Evolutionary conservation across 2,329 filamentous ascomycete genomes (phyloP), one percentile per base, ranked within the genome.

Genomic region (Arthrobotrys entomopaga): DNA sequence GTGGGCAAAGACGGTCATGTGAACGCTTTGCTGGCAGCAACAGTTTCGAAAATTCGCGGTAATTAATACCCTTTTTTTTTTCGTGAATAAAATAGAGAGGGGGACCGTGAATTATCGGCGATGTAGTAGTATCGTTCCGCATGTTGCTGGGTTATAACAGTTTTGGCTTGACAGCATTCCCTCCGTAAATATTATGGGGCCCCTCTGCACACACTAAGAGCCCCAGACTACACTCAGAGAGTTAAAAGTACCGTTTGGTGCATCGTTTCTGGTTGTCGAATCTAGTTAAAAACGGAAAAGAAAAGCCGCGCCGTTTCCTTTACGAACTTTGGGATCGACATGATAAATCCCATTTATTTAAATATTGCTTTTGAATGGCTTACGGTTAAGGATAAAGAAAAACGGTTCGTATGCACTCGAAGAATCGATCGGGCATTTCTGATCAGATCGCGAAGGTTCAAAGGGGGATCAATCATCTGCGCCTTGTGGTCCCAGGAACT

Each of bases 21-120:
- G 66, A 65, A 53, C 59, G 19, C 64, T 58, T 64, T 26, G 58
- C 48, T 64, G 65, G 66, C 59, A 63, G 29, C 24, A 56, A 34
- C 29, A 2, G 29, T 34, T 34, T 34, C 29, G 10, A 34, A 26
- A 34, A 34, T 34, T 34, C 29, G 29, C 29, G 10, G 7, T 34
- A 1, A 34, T 2, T 10, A 34, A 34, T 34, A 34, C n/a, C n/a
- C n/a, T n/a, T 42, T 19, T 57, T 50, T 13, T 49, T 50, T 50
- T 22, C 16, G 46, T 19, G n/a, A 60, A 67, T 67, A 8, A 26
- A 53, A 8, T n/a, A 3, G 13, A 26, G 50, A 53, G 10, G 26
- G 10, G 13, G 50, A n/a, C 13, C 13, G 24, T 5, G 50, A 50
- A 19, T 16, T 50, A 59, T 59, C 40, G 56, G 38, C 56, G 40